These are phyloP conservation scores for Lathyrus tuberosus DNA, from an alignment of 306 rosid genomes.

Conservation along the genomic window DNA sequence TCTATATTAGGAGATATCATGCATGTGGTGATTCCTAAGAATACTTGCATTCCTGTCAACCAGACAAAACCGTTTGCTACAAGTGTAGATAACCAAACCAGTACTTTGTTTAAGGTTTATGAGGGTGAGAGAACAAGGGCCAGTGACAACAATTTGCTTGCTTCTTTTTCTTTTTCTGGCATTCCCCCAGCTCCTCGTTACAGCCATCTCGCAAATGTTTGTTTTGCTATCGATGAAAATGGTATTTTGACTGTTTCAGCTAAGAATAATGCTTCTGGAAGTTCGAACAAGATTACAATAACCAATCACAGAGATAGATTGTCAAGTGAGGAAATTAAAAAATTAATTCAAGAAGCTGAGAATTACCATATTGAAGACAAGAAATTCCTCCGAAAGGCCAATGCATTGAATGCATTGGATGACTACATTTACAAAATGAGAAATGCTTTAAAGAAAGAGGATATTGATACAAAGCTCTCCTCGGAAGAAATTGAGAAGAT, in stretches of 20 bases:
- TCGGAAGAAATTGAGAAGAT: conserved; percentile 43
- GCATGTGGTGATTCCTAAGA: conserved; percentile 39
- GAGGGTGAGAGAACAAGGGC: conserved; percentile 12
- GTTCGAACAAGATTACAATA: neutral
- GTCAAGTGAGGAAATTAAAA: conserved; percentile 47
- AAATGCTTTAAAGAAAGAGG: conserved; percentile 35
- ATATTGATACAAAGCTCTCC: conserved; percentile 5
- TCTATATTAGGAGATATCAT: neutral
- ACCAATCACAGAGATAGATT: conserved; percentile 37
- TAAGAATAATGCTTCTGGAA: neutral
- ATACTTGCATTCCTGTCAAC: conserved; percentile 51
- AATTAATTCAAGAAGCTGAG: conserved; percentile 50
- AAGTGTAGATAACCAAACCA: conserved; percentile 33
- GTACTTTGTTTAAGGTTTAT: conserved; percentile 16
- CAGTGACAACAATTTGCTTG: conserved; percentile 49
- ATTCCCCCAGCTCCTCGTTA: conserved; percentile 50
- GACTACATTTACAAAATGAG: conserved; percentile 46
- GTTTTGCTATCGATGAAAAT: conserved; percentile 39
- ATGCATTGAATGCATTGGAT: conserved; percentile 43
- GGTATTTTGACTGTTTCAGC: neutral
- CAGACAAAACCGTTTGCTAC: neutral
- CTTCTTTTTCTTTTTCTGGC: conserved; percentile 33
- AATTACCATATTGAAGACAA: conserved; percentile 49
- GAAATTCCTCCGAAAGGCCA: conserved; percentile 42
- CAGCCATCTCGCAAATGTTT: neutral